A percentile compares a stretch with the other conserved stretches of the same genome.
Evolutionary conservation across 2,329 filamentous ascomycete genomes (phyloP).

Genomic region (Coniochaeta hoffmannii): DNA sequence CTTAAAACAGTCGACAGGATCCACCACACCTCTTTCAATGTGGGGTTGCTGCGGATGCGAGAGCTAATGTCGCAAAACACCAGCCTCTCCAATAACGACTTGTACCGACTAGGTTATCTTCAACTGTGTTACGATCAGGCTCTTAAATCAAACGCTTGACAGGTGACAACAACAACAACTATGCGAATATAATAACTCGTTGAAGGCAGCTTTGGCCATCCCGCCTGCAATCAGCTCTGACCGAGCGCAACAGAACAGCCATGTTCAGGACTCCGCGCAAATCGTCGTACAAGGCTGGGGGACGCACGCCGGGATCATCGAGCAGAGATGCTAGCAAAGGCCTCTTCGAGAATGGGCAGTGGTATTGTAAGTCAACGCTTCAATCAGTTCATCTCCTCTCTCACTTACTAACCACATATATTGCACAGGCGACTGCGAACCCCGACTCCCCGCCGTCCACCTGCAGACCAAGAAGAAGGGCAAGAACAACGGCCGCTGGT

Average conservation of each 20-base stretch:
- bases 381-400: not conserved
- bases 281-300: not conserved
- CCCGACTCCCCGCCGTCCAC: conserved; percentile 26
- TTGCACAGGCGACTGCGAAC: conserved; percentile 32
- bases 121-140: not conserved
- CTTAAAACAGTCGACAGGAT: not conserved
- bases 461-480: conserved; percentile 29
- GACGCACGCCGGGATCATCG: conserved; percentile 3
- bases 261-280: conserved; percentile 10
- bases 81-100: not conserved
- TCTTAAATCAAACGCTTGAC: too few species aligned
- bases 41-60: not conserved
- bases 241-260: not conserved
- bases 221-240: not conserved
- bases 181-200: not conserved
- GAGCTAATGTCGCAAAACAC: not conserved
- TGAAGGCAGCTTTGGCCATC: too few species aligned
- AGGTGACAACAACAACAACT: not conserved
- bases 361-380: conserved; percentile 18
- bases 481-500: conserved; percentile 32
- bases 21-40: not conserved
- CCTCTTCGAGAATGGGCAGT: conserved; percentile 15
- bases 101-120: not conserved
- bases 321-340: conserved; percentile 10
- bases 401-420: not conserved